Conservation (phyloP, 2,329 filamentous ascomycete species). For the Aspergillus clavatus region DNA sequence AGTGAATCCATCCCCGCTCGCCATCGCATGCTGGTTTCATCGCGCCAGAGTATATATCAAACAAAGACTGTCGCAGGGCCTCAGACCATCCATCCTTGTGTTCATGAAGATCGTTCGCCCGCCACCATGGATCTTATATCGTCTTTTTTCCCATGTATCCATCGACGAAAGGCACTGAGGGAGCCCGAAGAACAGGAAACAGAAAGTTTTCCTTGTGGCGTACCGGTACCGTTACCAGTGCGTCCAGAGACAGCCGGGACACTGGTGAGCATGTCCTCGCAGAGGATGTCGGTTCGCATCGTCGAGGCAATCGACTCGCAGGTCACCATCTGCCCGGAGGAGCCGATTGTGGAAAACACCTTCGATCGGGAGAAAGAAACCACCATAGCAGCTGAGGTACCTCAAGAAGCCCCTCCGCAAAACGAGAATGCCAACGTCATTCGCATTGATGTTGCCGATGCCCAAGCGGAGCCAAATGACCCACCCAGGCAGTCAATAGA, state of each 20-base stretch:
- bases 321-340: neutral
- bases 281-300: slow-evolving; percentile 13
- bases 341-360: no score
- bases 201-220: no score
- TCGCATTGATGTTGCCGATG: neutral
- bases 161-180: neutral
- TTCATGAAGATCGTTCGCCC: neutral
- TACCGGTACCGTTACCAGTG: neutral
- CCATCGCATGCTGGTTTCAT: no score
- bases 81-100: neutral
- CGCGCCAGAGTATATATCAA: no score
- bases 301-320: slow-evolving; percentile 12
- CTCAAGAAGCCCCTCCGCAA: neutral
- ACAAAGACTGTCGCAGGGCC: no score
- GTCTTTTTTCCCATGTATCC: neutral
- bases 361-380: neutral
- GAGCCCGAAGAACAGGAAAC: neutral
- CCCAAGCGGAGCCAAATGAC: neutral
- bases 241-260: neutral
- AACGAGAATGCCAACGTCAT: neutral
- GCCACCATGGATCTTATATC: neutral
- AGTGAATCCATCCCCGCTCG: neutral
- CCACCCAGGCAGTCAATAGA: neutral
- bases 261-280: neutral
- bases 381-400: neutral